Evolutionary conservation across 805 yeast genomes (phyloP).

Genomic region (Candida sphagnicola): DNA sequence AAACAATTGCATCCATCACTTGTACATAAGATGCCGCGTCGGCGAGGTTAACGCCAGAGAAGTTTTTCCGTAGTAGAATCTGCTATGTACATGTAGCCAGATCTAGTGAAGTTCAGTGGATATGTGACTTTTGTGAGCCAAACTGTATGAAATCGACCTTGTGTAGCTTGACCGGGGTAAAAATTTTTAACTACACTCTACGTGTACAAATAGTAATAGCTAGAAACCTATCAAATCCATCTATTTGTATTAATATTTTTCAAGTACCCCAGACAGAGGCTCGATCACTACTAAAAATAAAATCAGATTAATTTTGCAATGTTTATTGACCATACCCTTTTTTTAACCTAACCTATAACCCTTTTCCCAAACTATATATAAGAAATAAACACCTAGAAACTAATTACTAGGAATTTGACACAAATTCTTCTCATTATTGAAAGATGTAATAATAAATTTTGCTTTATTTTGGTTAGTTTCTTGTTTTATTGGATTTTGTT

Average conservation of each 20-base stretch:
- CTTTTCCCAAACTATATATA: not conserved
- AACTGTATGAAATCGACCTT: too few relatives aligned
- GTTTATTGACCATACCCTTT: not conserved
- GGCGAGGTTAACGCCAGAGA: not conserved
- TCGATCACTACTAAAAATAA: too few relatives aligned
- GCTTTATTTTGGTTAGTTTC: slow-evolving; percentile 2
- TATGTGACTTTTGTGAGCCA: too few relatives aligned
- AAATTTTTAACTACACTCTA: too few relatives aligned
- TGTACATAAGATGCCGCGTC: not conserved
- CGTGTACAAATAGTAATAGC: too few relatives aligned
- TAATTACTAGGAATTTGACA: slow-evolving; percentile 13
- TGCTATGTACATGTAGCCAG: too few relatives aligned
- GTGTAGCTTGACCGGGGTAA: too few relatives aligned
- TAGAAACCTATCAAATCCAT: too few relatives aligned
- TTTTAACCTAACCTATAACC: not conserved
- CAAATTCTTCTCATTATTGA: slow-evolving; percentile 25
- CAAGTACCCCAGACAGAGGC: too few relatives aligned
- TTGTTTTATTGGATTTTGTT: not conserved
- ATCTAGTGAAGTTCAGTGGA: too few relatives aligned
- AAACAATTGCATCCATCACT: not conserved
- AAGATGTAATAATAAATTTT: slow-evolving; percentile 32
- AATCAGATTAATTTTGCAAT: too few relatives aligned
- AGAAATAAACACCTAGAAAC: not conserved
- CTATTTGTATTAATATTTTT: too few relatives aligned
- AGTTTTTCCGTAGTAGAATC: not conserved